Evolutionary conservation across 169 alveolate species (phyloP).

Genomic region (Plasmodium adleri): DNA sequence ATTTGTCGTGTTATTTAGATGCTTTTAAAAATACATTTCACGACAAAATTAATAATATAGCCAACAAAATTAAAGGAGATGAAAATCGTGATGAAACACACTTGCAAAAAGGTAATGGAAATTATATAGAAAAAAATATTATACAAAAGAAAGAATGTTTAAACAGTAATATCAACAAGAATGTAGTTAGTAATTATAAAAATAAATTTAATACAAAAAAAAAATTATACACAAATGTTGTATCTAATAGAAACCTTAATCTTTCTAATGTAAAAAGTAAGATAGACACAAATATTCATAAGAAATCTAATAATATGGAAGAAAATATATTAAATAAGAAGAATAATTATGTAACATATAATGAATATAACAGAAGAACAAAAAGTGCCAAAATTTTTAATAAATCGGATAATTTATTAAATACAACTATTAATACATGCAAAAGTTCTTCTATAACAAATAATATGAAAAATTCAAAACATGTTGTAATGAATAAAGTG

Average conservation of each 20-base stretch:
- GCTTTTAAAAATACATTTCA: not conserved
- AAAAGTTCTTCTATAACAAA: not conserved
- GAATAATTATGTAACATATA: not conserved
- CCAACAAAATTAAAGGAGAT: not conserved
- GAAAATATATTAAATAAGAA: not conserved
- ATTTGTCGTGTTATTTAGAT: not conserved
- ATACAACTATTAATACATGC: not conserved
- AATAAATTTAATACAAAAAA: constrained; percentile 3
- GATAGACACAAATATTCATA: constrained; percentile 49
- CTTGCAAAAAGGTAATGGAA: not conserved
- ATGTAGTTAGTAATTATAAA: not conserved
- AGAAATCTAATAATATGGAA: not conserved
- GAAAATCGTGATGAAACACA: not conserved
- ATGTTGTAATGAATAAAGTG: not conserved
- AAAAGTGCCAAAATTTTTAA: constrained; percentile 6
- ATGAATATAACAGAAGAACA: not conserved
- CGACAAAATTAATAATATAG: not conserved
- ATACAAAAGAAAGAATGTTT: not conserved
- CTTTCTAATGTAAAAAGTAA: constrained; percentile 54
- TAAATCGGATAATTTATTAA: not conserved
- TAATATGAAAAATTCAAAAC: not conserved
- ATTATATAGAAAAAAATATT: not conserved
- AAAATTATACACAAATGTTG: not conserved
- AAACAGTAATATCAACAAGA: not conserved
- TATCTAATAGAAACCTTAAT: constrained; percentile 4